A percentile compares a stretch with the other conserved stretches of the same genome.
phyloP scores from a whole-genome alignment of 2,329 filamentous ascomycete species.

The Clonostachys rosea region DNA sequence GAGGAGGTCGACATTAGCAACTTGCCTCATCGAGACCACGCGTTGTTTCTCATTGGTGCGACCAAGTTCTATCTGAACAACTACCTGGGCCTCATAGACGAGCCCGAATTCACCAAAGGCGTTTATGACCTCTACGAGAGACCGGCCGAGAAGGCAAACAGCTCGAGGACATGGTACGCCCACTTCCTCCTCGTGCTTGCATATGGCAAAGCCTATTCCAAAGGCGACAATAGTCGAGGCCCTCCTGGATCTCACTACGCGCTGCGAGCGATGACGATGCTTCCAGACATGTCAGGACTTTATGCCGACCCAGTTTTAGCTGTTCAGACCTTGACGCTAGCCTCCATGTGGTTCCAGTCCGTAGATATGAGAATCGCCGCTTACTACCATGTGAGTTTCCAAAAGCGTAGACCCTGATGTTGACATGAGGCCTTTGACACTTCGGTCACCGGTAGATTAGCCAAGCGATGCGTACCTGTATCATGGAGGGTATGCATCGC shows the following conservation, averaged over 20 bases:
- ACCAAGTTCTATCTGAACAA: conserved; percentile 14
- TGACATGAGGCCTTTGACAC: neutral
- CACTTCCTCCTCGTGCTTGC: conserved; percentile 5
- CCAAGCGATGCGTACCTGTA: conserved; percentile 22
- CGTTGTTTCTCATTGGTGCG: conserved; percentile 13
- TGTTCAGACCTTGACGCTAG: conserved; percentile 21
- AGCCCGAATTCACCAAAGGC: conserved; percentile 8
- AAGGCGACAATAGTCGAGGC: neutral
- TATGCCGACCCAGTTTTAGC: neutral
- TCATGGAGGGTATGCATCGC: conserved; percentile 20
- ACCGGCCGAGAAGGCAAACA: conserved; percentile 8
- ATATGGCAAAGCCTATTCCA: conserved; percentile 3
- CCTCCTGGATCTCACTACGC: conserved; percentile 1
- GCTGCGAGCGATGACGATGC: conserved; percentile 2
- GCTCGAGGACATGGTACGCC: conserved; percentile 6
- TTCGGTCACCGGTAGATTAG: conserved; percentile 12
- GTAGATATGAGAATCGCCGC: conserved; percentile 31
- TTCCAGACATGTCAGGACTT: conserved; percentile 1
- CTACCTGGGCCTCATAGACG: conserved; percentile 13
- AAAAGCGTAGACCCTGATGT: neutral
- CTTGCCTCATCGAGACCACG: conserved; percentile 13
- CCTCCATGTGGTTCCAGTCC: conserved; percentile 30
- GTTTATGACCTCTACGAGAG: conserved; percentile 13
- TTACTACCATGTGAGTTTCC: conserved; percentile 25
- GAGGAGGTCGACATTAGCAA: conserved; percentile 17